Base-by-base conservation (phyloP, 73 alveolate species). In the Blepharisma stoltei region DNA sequence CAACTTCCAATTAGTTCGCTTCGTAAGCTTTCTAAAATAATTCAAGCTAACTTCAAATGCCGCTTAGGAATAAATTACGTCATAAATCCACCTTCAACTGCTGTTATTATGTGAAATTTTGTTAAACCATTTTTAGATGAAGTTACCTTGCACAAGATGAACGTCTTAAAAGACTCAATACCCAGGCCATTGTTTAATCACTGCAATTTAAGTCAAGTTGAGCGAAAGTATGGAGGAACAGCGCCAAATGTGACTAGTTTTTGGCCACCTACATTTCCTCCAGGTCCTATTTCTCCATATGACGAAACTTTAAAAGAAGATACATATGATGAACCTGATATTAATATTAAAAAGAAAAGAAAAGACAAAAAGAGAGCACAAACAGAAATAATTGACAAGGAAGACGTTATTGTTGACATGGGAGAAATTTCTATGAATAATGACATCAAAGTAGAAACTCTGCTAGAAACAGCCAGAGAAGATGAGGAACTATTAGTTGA, bases 191-290 rank as follows among this genome's bases (percentile, higher is more conserved):
- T 81, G 9, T n/a, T 38, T n/a, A 38, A 54, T 52, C 54, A 73
- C 54, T 66, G 73, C 21, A 71, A 71, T 55, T 94, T 92, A 38
- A 67, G 86, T 2, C 87, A 87, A 71, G 76, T 90, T 25, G 92
- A 90, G 69, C n/a, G 47, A 71, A 83, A 80, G 71, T 90, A 82
- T 76, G 97, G 97, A 14, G 97, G 97, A n/a, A 38, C 20, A 7
- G 94, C 94, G 8, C 92, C 85, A 32, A 83, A 90, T 83, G 53
- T 79, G n/a, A 71, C 73, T n/a, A 84, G 54, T 0, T 76, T 81
- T n/a, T 77, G 84, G 81, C 80, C 84, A 77, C 89, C 89, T 5
- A 38, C 23, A 25, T 60, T 60, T 60, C 73, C 73, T 5, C 18
- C 14, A 20, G 14, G 46, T 1, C 45, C 73, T 60, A 38, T 60